A percentile compares a stretch with the other conserved stretches of the same genome.
phyloP scores from a whole-genome alignment of 2,329 filamentous ascomycete genomes.

The Cercospora canescens region DNA sequence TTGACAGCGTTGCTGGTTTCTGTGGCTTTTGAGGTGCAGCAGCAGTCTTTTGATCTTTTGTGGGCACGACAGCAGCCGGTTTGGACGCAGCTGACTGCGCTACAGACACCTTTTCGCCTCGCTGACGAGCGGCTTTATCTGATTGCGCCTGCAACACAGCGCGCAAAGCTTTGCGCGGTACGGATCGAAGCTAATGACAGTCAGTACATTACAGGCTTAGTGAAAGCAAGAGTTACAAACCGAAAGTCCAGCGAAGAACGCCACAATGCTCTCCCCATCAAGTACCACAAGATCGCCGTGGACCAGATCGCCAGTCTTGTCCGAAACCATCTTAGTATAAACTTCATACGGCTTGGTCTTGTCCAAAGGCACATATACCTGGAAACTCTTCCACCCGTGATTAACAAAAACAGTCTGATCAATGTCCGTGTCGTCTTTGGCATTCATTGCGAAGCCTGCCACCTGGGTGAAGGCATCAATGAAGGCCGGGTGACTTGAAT shows the following conservation, averaged over 20 bases:
- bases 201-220: not conserved
- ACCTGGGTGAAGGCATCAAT: conserved; percentile 42
- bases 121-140: not conserved
- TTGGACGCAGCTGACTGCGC: not conserved
- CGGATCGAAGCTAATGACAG: not conserved
- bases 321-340: conserved; percentile 5
- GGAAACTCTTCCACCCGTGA: conserved; percentile 34
- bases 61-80: not conserved
- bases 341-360: not conserved
- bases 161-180: not conserved
- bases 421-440: conserved; percentile 29
- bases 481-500: conserved; percentile 21
- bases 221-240: not conserved
- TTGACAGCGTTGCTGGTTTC: not conserved
- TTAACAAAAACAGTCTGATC: conserved; percentile 37
- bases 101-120: not conserved
- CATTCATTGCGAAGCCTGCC: conserved; percentile 24
- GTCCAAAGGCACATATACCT: conserved; percentile 1
- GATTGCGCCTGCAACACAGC: not conserved
- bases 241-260: conserved; percentile 6
- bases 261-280: conserved; percentile 6
- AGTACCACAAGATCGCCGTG: conserved; percentile 11
- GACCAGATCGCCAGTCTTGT: not conserved
- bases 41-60: not conserved
- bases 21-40: not conserved